Base-by-base conservation (phyloP, 192 early-diverging fungal genomes). In the Gigaspora rosea region DNA sequence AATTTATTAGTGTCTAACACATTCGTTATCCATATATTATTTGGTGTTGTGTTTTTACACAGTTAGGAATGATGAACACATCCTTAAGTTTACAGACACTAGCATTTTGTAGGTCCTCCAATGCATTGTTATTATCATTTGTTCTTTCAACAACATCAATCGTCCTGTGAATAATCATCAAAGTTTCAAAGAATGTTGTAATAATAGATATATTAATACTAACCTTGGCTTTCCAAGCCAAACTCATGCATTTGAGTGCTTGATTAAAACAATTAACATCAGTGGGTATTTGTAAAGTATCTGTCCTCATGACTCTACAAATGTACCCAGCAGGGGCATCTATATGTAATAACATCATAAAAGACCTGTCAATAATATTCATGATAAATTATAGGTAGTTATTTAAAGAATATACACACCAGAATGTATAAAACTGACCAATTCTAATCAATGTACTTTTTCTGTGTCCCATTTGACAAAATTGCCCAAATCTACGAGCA, bases 191-290 rank as follows among this genome's bases (percentile, higher is more conserved):
- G 15, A 36, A 46, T 66, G 11, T 10, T 66, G 10, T 22, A 3
- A 66, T 66, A 66, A 20, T 9, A 70, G 27, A 70, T 27, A 12
- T 70, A 52, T 70, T 32, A 50, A 49, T 49, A 52, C 68, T 52
- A 51, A 78, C 76, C 51, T 78, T 78, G 13, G 76, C 65, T 63
- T 69, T 77, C 76, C 65, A 77, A 12, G 35, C 35, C 13, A 77
- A 49, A 35, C 22, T 9, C 20, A 77, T 56, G 20, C 13, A 35
- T 10, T 35, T 35, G 20, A 69, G 76, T 10, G 33, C 65, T 48
- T 69, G 68, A 4, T 41, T 11, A 58, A 77, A 77, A 16, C 52
- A 11, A 2, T 36, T 47, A 11, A 66, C 76, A 54, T 67, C 4
- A 2, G 76, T 49, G 36, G 50, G 76, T 20, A 77, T 57, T 41